A percentile compares a stretch with the other conserved stretches of the same genome.
Evolutionary conservation across 1,284 basidiomycete species (phyloP).

Genomic region (Cutaneotrichosporon sp.): DNA sequence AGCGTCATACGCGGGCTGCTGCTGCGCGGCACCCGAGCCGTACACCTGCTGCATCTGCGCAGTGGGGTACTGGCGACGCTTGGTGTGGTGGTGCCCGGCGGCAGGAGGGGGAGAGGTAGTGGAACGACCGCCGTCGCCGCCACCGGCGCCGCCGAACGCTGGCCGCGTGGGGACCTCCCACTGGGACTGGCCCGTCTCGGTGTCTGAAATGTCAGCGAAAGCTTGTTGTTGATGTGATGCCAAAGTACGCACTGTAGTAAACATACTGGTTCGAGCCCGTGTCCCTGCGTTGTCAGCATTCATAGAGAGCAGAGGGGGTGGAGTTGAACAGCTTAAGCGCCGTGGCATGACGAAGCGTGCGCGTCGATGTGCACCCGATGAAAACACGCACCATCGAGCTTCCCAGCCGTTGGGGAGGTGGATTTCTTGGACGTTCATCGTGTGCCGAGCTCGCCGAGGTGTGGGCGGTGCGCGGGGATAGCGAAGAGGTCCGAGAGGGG

Average conservation of each 20-base stretch:
- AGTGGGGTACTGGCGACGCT: slow-evolving; percentile 85
- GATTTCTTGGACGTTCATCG: slow-evolving; percentile 34
- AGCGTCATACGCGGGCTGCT: slow-evolving; percentile 33
- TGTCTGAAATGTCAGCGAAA: slow-evolving; percentile 31
- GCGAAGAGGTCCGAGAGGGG: neutral
- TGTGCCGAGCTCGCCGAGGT: neutral
- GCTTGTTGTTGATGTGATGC: neutral
- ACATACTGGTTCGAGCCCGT: slow-evolving; percentile 74
- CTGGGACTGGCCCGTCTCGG: slow-evolving; percentile 60
- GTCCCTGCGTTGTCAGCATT: slow-evolving; percentile 63
- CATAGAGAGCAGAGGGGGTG: neutral
- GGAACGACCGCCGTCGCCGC: slow-evolving; percentile 24
- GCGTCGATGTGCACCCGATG: slow-evolving; percentile 64
- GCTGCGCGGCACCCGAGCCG: slow-evolving; percentile 52
- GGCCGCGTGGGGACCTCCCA: slow-evolving; percentile 63
- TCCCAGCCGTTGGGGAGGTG: slow-evolving; percentile 81
- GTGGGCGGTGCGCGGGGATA: neutral
- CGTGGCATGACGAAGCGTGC: neutral
- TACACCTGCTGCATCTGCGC: slow-evolving; percentile 81
- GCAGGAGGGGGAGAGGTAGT: slow-evolving; percentile 30
- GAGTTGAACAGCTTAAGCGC: neutral
- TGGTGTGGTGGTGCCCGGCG: slow-evolving; percentile 52
- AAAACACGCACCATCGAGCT: slow-evolving; percentile 71
- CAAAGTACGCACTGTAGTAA: slow-evolving; percentile 65
- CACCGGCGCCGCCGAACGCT: slow-evolving; percentile 26